A percentile compares a stretch with the other conserved stretches of the same genome.
phyloP scores from a whole-genome alignment of 495 filamentous ascomycete genomes.

The Glarea lozoyensis region DNA sequence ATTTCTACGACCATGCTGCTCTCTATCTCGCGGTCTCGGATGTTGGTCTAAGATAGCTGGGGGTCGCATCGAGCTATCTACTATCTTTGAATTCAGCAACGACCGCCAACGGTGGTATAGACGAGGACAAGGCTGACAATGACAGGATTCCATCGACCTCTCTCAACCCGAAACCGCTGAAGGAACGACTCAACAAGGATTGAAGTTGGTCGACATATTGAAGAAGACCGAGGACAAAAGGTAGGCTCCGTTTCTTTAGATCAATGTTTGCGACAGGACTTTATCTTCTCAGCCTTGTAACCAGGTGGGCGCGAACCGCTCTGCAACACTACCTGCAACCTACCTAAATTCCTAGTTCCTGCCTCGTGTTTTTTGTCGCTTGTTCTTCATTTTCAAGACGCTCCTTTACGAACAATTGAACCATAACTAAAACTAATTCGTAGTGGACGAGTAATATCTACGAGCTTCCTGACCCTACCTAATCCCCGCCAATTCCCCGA shows the following conservation, averaged over 20 bases:
- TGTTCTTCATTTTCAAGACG: not conserved
- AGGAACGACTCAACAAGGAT: constrained; percentile 57
- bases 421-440: constrained; percentile 3
- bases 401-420: too few relatives aligned
- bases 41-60: too few relatives aligned
- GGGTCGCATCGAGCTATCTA: too few relatives aligned
- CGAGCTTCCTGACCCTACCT: constrained; percentile 62
- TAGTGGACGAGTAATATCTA: constrained; percentile 60
- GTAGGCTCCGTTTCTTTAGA: constrained; percentile 33
- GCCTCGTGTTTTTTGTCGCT: too few relatives aligned
- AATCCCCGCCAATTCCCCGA: constrained; percentile 51
- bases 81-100: too few relatives aligned
- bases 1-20: constrained; percentile 2
- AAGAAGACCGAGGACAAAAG: constrained; percentile 62
- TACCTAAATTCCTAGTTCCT: constrained; percentile 29
- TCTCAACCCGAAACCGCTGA: constrained; percentile 39
- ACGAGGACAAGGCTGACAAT: constrained; percentile 20
- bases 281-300: constrained; percentile 7
- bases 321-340: not conserved
- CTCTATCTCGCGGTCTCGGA: constrained; percentile 2
- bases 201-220: constrained; percentile 55
- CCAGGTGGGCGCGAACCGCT: not conserved
- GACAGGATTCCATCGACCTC: constrained; percentile 9
- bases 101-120: too few relatives aligned
- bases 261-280: constrained; percentile 2